Evolutionary conservation across 2,329 filamentous ascomycete genomes (phyloP).

Genomic region (Eurotiales sp.): DNA sequence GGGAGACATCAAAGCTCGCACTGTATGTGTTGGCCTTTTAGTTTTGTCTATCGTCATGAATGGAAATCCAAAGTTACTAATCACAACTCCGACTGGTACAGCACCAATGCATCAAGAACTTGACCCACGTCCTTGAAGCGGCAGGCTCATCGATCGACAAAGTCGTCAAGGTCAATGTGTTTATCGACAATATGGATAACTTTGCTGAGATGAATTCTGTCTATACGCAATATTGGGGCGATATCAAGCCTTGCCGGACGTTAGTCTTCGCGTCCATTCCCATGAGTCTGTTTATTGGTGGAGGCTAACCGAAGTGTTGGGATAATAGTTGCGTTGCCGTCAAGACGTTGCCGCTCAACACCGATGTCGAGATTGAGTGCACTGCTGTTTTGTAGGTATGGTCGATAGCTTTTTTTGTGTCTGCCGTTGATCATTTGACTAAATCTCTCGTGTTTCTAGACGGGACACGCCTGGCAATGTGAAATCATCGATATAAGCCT

Average conservation of each 20-base stretch:
- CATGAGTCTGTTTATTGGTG: background rate
- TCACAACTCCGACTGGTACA: too few relatives aligned
- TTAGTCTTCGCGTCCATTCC: conserved; percentile 17
- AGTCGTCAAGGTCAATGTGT: conserved; percentile 65
- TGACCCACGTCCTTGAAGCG: conserved; percentile 57
- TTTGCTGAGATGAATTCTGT: conserved; percentile 77
- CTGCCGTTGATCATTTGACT: background rate
- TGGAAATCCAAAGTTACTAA: too few relatives aligned
- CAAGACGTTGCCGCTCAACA: conserved; percentile 80
- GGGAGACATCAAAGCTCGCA: conserved; percentile 54
- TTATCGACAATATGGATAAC: conserved; percentile 62
- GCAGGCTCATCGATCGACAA: conserved; percentile 58
- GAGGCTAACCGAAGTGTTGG: background rate
- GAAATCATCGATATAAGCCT: background rate
- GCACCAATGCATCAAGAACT: conserved; percentile 58
- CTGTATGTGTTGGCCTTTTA: conserved; percentile 44
- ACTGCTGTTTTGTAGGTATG: conserved; percentile 62
- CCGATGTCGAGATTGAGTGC: conserved; percentile 86
- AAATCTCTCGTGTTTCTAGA: background rate
- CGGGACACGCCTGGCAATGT: background rate
- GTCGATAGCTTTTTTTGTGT: conserved; percentile 13
- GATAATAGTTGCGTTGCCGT: conserved; percentile 68
- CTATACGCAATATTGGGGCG: conserved; percentile 69
- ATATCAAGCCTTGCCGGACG: conserved; percentile 56
- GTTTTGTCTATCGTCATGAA: background rate